Evolutionary conservation across 2,329 filamentous ascomycete genomes (phyloP).

Genomic region (Sarocladium kiliense): DNA sequence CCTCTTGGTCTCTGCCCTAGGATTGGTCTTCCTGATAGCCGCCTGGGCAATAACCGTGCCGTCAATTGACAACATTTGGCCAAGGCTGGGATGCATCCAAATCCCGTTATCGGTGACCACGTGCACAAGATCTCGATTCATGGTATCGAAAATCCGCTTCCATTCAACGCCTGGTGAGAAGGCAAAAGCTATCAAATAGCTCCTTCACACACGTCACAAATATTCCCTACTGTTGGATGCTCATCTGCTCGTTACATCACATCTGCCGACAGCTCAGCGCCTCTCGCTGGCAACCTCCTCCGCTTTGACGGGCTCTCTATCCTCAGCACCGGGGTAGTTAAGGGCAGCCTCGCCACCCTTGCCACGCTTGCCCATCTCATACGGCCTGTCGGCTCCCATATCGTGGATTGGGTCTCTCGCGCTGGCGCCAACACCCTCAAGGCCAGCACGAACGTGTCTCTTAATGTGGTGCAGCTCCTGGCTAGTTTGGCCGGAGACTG

Average conservation of each 20-base stretch:
- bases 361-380: constrained; percentile 17
- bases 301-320: constrained; percentile 11
- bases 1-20: neutral
- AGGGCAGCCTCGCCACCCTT: constrained; percentile 14
- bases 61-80: no score
- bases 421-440: constrained; percentile 33
- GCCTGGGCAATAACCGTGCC: no score
- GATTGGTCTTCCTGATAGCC: no score
- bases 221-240: no score
- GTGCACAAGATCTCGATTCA: no score
- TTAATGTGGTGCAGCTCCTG: constrained; percentile 34
- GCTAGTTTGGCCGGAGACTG: constrained; percentile 35
- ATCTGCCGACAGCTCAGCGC: neutral
- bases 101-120: no score
- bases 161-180: no score
- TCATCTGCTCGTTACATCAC: no score
- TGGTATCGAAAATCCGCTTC: no score
- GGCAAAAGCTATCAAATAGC: no score
- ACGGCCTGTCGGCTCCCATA: constrained; percentile 23
- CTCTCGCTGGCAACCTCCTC: constrained; percentile 4
- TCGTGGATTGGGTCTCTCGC: constrained; percentile 22
- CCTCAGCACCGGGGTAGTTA: constrained; percentile 17
- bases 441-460: constrained; percentile 31
- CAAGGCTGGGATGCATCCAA: no score
- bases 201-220: no score